Evolutionary conservation across 139 green algal genomes (phyloP).

Genomic region (Protoeuglena noctilucae): DNA sequence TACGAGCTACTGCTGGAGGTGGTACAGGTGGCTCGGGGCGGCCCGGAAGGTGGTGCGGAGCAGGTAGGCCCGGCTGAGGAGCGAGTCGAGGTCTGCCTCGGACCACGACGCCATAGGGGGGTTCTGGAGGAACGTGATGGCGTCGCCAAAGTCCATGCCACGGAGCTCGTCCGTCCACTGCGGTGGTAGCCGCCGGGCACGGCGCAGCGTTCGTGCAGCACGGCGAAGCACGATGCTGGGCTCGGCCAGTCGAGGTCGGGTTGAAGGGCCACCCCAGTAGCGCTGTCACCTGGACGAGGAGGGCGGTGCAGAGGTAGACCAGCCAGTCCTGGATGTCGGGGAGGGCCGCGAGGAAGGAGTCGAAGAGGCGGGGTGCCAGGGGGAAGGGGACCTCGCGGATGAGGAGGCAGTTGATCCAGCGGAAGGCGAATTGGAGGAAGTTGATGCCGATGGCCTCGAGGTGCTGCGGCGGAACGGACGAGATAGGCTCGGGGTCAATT

Average conservation of each 20-base stretch:
- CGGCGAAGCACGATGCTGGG: too few species aligned
- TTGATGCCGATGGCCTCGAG: conserved; percentile 70
- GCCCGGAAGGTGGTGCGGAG: too few species aligned
- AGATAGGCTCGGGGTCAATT: not conserved
- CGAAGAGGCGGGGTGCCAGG: conserved; percentile 63
- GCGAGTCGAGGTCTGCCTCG: not conserved
- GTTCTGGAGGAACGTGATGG: conserved; percentile 28
- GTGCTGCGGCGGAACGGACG: conserved; percentile 42
- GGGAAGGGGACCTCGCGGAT: conserved; percentile 72
- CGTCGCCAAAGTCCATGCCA: conserved; percentile 27
- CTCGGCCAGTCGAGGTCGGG: too few species aligned
- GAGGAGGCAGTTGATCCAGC: conserved; percentile 97
- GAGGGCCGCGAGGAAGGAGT: conserved; percentile 86
- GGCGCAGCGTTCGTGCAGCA: not conserved
- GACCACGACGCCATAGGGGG: conserved; percentile 18
- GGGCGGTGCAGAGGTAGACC: conserved; percentile 15
- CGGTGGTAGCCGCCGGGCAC: not conserved
- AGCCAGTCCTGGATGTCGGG: conserved; percentile 17
- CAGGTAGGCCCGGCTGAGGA: too few species aligned
- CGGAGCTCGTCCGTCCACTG: conserved; percentile 17
- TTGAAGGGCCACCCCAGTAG: too few species aligned
- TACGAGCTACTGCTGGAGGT: too few species aligned
- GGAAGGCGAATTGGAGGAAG: conserved; percentile 94
- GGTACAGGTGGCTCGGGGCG: too few species aligned
- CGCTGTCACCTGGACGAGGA: conserved; percentile 14